Percentiles rank a stretch among this genome's conserved stretches.
Conservation (phyloP, 352 stramenopile genomes). For the Phytophthora agathidicida region DNA sequence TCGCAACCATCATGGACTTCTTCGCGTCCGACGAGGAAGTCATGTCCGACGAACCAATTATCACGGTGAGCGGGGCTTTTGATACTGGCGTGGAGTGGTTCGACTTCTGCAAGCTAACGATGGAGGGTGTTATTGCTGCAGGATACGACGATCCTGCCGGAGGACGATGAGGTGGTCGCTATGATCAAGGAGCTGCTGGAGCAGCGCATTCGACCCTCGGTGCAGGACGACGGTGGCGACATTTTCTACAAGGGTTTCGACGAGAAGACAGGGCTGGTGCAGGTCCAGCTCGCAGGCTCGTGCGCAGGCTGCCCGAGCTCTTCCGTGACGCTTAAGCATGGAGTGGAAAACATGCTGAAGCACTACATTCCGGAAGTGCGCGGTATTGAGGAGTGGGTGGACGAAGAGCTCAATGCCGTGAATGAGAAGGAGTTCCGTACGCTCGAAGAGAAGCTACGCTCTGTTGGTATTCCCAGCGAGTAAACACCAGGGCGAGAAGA, state of each 20-base stretch:
- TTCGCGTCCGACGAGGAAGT: constrained; percentile 91
- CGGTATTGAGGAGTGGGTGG: constrained; percentile 78
- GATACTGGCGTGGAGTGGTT: not conserved
- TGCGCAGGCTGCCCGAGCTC: constrained; percentile 98
- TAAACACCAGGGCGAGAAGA: constrained; percentile 32
- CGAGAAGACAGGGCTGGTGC: constrained; percentile 92
- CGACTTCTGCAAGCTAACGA: not conserved
- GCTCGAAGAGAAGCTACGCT: constrained; percentile 84
- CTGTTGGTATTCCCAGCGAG: constrained; percentile 81
- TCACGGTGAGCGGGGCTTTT: constrained; percentile 55
- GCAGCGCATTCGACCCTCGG: constrained; percentile 97
- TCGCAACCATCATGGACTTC: constrained; percentile 98
- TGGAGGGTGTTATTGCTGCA: constrained; percentile 15
- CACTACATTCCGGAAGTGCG: constrained; percentile 99
- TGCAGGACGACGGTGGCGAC: constrained; percentile 99
- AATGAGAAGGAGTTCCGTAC: constrained; percentile 86
- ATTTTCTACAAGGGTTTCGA: constrained; percentile 99
- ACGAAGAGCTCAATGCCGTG: constrained; percentile 79
- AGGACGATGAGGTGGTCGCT: constrained; percentile 98
- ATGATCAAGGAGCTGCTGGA: constrained; percentile 99
- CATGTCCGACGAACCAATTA: constrained; percentile 87
- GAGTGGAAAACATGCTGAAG: constrained; percentile 99
- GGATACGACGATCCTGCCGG: constrained; percentile 95
- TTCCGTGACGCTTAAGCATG: constrained; percentile 98
- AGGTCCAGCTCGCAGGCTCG: constrained; percentile 92